phyloP scores from a whole-genome alignment of 495 filamentous ascomycete species.

The Penicillium flavigenum region DNA sequence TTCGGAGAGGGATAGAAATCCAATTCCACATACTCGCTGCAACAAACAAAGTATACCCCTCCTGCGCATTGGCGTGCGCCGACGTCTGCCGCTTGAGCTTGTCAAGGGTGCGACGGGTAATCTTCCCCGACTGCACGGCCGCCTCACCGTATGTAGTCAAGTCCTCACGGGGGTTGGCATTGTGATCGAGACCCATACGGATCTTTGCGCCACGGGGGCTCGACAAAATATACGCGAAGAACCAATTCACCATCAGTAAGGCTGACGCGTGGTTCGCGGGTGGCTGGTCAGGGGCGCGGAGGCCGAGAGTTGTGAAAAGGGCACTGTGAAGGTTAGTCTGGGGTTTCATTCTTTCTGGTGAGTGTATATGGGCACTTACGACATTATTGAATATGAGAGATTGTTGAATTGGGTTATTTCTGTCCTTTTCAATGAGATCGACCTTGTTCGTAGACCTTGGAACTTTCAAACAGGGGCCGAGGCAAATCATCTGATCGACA shows the following conservation, averaged over 20 bases:
- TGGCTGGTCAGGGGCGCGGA: constrained; percentile 22
- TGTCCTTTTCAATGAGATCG: neutral
- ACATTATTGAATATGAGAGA: constrained; percentile 2
- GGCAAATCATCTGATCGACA: neutral
- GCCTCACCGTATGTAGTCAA: constrained; percentile 45
- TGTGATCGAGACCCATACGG: constrained; percentile 49
- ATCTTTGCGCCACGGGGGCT: constrained; percentile 46
- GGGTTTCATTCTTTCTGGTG: neutral
- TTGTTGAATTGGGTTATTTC: too few species aligned
- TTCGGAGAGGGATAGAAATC: too few species aligned
- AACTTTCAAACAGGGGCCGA: neutral
- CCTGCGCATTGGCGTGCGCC: constrained; percentile 49
- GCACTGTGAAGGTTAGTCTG: constrained; percentile 15
- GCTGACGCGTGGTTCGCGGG: constrained; percentile 37
- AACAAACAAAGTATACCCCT: constrained; percentile 49
- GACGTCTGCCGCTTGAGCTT: constrained; percentile 49
- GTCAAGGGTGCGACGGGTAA: constrained; percentile 43
- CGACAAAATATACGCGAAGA: constrained; percentile 44
- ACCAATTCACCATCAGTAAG: constrained; percentile 48
- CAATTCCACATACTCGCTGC: constrained; percentile 32
- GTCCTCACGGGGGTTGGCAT: constrained; percentile 45
- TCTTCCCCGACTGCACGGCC: constrained; percentile 49
- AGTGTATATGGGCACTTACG: constrained; percentile 7
- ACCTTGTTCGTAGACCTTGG: too few species aligned
- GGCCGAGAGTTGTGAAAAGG: constrained; percentile 28